A percentile compares a stretch with the other conserved stretches of the same genome.
phyloP scores from a whole-genome alignment of 2,329 filamentous ascomycete species.

The Alternaria sp. region DNA sequence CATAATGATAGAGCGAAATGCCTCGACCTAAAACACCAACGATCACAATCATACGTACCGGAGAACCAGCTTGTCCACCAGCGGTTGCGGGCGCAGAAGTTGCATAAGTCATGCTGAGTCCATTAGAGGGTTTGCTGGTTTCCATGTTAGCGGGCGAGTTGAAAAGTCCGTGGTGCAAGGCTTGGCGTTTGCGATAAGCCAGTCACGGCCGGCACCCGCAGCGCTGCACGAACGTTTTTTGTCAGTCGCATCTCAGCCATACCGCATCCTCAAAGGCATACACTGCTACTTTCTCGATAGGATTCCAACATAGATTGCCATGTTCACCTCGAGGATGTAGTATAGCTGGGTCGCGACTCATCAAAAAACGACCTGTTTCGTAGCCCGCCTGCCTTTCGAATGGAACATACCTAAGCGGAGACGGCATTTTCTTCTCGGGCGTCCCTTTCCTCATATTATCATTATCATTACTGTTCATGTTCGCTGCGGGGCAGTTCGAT shows the following conservation, averaged over 20 bases:
- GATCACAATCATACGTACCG: constrained; percentile 56
- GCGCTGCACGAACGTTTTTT: neutral
- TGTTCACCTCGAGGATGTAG: neutral
- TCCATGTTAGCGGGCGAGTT: constrained; percentile 34
- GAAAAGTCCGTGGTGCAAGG: constrained; percentile 27
- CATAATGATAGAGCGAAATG: constrained; percentile 10
- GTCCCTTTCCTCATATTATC: constrained; percentile 32
- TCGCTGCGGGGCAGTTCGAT: constrained; percentile 59
- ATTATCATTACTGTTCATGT: constrained; percentile 35
- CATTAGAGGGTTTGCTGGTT: constrained; percentile 53
- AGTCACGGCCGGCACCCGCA: neutral
- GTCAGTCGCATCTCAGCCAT: neutral
- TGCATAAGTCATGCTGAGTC: constrained; percentile 66
- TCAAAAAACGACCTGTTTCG: neutral
- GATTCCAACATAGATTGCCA: neutral
- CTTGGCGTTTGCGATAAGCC: constrained; percentile 35
- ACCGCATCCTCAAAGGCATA: neutral
- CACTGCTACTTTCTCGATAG: neutral
- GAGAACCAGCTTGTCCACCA: constrained; percentile 67
- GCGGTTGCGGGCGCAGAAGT: constrained; percentile 72
- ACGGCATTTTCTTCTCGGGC: constrained; percentile 37
- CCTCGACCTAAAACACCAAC: constrained; percentile 49
- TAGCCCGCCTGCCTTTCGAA: neutral
- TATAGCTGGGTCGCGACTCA: neutral
- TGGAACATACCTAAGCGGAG: constrained; percentile 42